Evolutionary conservation across 768 basidiomycete species (phyloP).

Genomic region (Daedaleopsis sinensis): DNA sequence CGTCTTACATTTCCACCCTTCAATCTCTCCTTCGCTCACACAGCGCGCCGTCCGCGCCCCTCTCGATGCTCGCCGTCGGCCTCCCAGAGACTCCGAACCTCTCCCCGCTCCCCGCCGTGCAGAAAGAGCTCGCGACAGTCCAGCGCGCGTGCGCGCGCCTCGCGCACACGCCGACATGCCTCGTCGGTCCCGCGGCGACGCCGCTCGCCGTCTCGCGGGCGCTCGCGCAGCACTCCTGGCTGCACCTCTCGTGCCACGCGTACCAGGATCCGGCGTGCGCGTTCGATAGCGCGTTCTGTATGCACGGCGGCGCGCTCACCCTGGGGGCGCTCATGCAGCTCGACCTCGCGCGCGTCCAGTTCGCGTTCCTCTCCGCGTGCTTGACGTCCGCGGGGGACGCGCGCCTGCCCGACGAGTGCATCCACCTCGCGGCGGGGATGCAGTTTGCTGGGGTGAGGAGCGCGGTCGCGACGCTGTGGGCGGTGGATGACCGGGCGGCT

Average conservation of each 20-base stretch:
- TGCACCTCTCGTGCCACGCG: conserved; percentile 5
- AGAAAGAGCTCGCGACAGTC: neutral
- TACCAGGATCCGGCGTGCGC: neutral
- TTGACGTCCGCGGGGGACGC: neutral
- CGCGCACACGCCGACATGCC: neutral
- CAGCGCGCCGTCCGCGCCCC: neutral
- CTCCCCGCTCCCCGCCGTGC: neutral
- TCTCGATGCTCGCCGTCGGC: conserved; percentile 3
- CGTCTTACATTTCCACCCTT: conserved; percentile 5
- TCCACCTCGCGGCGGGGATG: conserved; percentile 20
- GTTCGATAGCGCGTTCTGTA: no score
- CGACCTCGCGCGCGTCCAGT: conserved; percentile 5
- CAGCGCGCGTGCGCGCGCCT: conserved; percentile 2
- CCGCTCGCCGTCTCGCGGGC: conserved; percentile 1
- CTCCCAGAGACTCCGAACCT: neutral
- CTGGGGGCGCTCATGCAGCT: conserved; percentile 7
- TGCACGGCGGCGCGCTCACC: no score
- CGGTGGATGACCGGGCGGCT: conserved; percentile 10
- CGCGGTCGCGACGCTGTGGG: conserved; percentile 19
- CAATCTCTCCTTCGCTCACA: conserved; percentile 5
- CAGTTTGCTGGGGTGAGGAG: conserved; percentile 19
- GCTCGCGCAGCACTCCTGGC: conserved; percentile 3
- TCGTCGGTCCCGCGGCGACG: neutral
- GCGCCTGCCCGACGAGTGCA: conserved; percentile 13
- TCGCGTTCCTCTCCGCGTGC: conserved; percentile 9